Base-by-base conservation (phyloP, 139 green algal genomes). In the Picochlorum sp. region DNA sequence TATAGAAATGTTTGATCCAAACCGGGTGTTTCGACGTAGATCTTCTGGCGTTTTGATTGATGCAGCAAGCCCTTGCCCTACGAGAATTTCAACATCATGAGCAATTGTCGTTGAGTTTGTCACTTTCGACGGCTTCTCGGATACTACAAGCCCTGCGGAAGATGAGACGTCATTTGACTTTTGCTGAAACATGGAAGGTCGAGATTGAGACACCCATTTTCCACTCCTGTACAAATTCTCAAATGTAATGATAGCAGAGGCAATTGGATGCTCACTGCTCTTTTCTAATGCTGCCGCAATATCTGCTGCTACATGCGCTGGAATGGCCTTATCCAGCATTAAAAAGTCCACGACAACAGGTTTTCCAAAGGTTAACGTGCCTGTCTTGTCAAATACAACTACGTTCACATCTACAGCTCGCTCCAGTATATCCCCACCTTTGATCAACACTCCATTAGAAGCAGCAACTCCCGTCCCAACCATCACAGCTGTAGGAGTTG, bases 401-500 rank as follows among this genome's bases (percentile, higher is more conserved):
- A 57, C 68, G n/a, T 30, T 14, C 24, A 92, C 71, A 4, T 78
- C 70, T 64, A 74, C 61, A 6, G 84, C 82, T 2, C 66, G 65
- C 67, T 94, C 87, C 57, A 94, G 72, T 11, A 79, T 79, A 9
- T 90, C 85, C 14, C 77, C 85, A 26, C 90, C 91, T 72, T 98
- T 98, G 75, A 98, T 97, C 9, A 99, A 81, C 18, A 98, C 88
- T 37, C 92, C 94, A n/a, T 74, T 68, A 21, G 61, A 54, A 1
- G 87, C 92, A 13, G 85, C 92, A 34, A 98, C 83, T 3, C 77
- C 9, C 83, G 92, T 96, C 41, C 81, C 89, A 30, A 98, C 92
- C 93, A 99, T 97, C 44, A 99, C 90, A 2, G 94, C 93, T 2
- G 94, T 99, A 47, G 94, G 94, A 9, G 94, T 99, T 55, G 94